Evolutionary conservation across 2,329 filamentous ascomycete species (phyloP).

Genomic region (Aspergillus transmontanensis): DNA sequence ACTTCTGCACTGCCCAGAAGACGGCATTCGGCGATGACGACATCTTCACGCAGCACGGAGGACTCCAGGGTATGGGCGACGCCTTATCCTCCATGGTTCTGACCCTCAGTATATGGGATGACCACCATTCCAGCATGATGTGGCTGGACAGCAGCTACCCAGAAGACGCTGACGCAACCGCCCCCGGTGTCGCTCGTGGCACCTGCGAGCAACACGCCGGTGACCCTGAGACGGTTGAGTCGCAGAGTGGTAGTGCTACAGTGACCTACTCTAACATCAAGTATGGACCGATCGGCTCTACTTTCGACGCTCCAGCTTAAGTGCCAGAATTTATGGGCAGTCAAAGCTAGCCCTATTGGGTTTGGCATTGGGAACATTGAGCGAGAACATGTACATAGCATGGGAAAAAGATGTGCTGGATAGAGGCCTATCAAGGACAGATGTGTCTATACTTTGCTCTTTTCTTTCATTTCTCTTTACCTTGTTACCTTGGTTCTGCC

Average conservation of each 20-base stretch:
- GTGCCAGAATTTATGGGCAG: background rate
- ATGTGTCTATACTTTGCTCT: background rate
- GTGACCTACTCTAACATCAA: conserved; percentile 63
- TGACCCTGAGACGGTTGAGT: conserved; percentile 54
- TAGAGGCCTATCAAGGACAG: background rate
- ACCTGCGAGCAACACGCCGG: conserved; percentile 56
- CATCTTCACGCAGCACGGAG: conserved; percentile 57
- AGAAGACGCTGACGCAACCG: conserved; percentile 42
- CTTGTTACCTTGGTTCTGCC: conserved; percentile 7
- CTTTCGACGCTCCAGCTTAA: conserved; percentile 36
- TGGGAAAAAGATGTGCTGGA: conserved; percentile 9
- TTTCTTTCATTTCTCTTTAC: background rate
- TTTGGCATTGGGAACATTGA: background rate
- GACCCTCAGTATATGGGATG: conserved; percentile 63
- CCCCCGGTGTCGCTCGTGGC: conserved; percentile 56
- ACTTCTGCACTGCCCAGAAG: conserved; percentile 61
- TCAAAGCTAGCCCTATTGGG: background rate
- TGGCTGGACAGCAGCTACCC: conserved; percentile 73
- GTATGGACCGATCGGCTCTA: conserved; percentile 59
- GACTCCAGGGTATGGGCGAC: conserved; percentile 55
- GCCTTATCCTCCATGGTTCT: conserved; percentile 62
- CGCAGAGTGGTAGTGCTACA: conserved; percentile 48
- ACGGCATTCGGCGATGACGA: conserved; percentile 56
- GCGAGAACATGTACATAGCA: conserved; percentile 7
- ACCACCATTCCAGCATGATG: conserved; percentile 69